Conservation (phyloP, 768 basidiomycete species). For the Xanthoconium stramineum region DNA sequence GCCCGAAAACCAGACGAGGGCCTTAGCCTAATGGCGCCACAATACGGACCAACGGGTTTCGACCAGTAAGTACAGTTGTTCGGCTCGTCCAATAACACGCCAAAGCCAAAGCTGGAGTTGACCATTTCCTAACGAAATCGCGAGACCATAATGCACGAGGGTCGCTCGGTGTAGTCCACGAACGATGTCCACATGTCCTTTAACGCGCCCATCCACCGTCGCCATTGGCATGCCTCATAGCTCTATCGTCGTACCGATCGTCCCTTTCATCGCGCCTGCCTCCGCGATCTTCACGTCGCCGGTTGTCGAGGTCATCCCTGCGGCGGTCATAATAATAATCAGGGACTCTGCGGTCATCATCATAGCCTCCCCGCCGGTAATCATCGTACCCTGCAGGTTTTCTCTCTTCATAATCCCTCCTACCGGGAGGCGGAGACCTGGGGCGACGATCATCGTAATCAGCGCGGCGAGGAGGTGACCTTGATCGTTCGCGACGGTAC, state of each 20-base stretch:
- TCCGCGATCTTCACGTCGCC: constrained; percentile 60
- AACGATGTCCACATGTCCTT: constrained; percentile 41
- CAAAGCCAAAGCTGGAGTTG: constrained; percentile 37
- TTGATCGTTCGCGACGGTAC: constrained; percentile 76
- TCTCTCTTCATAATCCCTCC: constrained; percentile 80
- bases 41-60: constrained; percentile 36
- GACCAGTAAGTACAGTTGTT: constrained; percentile 39
- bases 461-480: constrained; percentile 72
- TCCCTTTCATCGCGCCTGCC: constrained; percentile 83
- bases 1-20: constrained; percentile 25
- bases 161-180: constrained; percentile 31
- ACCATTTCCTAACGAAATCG: constrained; percentile 51
- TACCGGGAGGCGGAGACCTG: constrained; percentile 72
- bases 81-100: constrained; percentile 36
- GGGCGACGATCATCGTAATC: constrained; percentile 75
- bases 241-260: constrained; percentile 74
- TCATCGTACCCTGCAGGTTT: constrained; percentile 93
- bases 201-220: constrained; percentile 76
- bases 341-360: constrained; percentile 81
- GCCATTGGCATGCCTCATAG: constrained; percentile 70
- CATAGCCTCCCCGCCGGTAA: constrained; percentile 73
- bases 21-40: constrained; percentile 32
- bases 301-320: constrained; percentile 68
- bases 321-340: constrained; percentile 86
- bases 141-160: constrained; percentile 36